Base-by-base conservation (phyloP, 306 rosid species). In the Luffa acutangula region DNA sequence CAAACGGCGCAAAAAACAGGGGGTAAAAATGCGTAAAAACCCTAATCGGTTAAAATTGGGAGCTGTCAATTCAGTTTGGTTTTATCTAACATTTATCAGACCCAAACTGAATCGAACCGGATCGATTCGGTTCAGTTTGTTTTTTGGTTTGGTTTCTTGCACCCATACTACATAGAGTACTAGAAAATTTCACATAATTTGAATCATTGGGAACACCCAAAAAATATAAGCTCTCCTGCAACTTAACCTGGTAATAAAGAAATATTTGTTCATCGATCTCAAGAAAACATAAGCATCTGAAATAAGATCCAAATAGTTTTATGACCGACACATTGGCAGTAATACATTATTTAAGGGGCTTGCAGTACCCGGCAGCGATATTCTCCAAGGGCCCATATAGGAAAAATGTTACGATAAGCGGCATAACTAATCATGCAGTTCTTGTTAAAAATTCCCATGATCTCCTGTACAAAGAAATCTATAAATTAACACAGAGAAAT, bases 391-490 rank as follows among this genome's bases (percentile, higher is more conserved):
- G 83, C 83, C 79, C 73, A 82, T 48, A 85, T 37, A 7, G 83
- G 81, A 53, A 79, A 76, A 67, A 79, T 79, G 59, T 85, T 85
- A 3, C 75, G 76, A 80, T 85, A 85, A 18, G 86, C 88, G 5
- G 88, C 53, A 72, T 85, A 85, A 64, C 78, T 82, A 79, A 82
- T 85, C 88, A 80, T 85, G 79, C 88, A 82, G 46, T 85, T 85
- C 75, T 82, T 82, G 84, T 85, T 85, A 79, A 85, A 85, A 2
- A 85, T 82, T 77, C 86, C 86, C 78, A 80, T 85, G 69, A 85
- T 82, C 69, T 85, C 88, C 86, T 85, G 59, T 73, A 73, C 21
- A 49, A 73, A 48, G n/a, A 31, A 73, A 73, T 5, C n/a, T 71
- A 45, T 20, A 45, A 72, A 72, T 48, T 46, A 48, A 48, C 41